Evolutionary conservation across 345 rosid genomes (phyloP).

Genomic region (Capsella bursapastoris): DNA sequence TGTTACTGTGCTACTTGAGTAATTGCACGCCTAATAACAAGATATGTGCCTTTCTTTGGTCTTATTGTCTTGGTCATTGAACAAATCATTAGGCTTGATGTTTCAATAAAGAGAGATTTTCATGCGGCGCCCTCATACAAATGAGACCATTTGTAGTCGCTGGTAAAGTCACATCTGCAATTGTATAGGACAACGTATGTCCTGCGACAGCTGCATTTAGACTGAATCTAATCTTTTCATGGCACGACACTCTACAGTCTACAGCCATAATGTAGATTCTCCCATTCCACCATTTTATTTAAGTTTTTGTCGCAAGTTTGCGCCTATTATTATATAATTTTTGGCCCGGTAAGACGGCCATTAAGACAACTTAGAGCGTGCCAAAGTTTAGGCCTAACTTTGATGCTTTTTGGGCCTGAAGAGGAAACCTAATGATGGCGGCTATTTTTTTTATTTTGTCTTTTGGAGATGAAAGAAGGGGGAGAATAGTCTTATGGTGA

Average conservation of each 20-base stretch:
- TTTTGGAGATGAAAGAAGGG: background rate
- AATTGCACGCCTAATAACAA: slow-evolving; percentile 33
- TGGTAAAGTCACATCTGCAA: background rate
- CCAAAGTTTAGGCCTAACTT: background rate
- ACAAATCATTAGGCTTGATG: background rate
- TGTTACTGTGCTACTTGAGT: slow-evolving; percentile 18
- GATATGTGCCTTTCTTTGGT: background rate
- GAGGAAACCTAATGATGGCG: background rate
- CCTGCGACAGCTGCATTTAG: slow-evolving; percentile 1
- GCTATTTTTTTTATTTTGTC: background rate
- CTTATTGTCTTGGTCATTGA: background rate
- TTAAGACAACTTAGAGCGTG: background rate
- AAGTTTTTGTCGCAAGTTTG: background rate
- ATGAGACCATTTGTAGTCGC: background rate
- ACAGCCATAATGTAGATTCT: background rate
- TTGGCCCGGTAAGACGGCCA: background rate
- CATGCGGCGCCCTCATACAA: background rate
- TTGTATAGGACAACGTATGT: background rate
- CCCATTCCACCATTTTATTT: background rate
- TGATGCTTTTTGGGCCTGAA: background rate
- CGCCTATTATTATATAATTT: background rate
- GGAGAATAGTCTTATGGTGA: background rate
- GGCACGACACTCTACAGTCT: background rate
- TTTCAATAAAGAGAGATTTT: background rate
- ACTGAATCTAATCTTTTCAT: background rate